Conservation (phyloP, 179 eudicot genomes). For the Heliamphora pulchella region DNA sequence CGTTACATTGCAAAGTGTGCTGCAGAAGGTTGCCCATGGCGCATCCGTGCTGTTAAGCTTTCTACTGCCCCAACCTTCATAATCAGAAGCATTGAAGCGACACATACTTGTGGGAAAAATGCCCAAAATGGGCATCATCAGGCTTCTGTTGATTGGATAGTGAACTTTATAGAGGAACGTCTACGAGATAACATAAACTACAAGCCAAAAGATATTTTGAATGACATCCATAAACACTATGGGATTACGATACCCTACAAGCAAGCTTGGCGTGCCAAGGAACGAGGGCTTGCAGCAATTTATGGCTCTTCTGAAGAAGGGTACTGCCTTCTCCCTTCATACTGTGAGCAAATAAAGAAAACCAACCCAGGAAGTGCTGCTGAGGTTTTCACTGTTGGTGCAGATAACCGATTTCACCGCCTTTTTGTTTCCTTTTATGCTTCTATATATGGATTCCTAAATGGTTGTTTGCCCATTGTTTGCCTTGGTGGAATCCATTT, state of each 20-base stretch:
- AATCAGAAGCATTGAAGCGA: slow-evolving; percentile 38
- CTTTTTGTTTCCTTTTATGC: slow-evolving; percentile 54
- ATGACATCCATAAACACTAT: slow-evolving; percentile 44
- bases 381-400: slow-evolving; percentile 38
- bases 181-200: slow-evolving; percentile 49
- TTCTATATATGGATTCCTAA: slow-evolving; percentile 47
- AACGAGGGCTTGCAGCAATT: slow-evolving; percentile 53
- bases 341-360: slow-evolving; percentile 45
- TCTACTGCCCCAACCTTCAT: slow-evolving; percentile 38
- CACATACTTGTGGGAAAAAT: slow-evolving; percentile 49
- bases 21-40: slow-evolving; percentile 60
- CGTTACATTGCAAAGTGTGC: slow-evolving; percentile 65
- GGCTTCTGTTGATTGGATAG: slow-evolving; percentile 70
- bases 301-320: slow-evolving; percentile 69
- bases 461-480: slow-evolving; percentile 52
- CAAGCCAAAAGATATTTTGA: slow-evolving; percentile 62
- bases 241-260: slow-evolving; percentile 64
- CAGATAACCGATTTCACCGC: slow-evolving; percentile 46
- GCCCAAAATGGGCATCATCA: slow-evolving; percentile 51
- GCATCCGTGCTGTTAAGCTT: slow-evolving; percentile 52
- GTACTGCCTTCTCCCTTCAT: slow-evolving; percentile 48
- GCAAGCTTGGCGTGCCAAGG: slow-evolving; percentile 74
- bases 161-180: slow-evolving; percentile 48
- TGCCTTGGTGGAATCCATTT: slow-evolving; percentile 45
- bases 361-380: slow-evolving; percentile 53